A percentile compares a stretch with the other conserved stretches of the same genome.
phyloP scores from a whole-genome alignment of 768 basidiomycete genomes.

The Amanita rubescens region DNA sequence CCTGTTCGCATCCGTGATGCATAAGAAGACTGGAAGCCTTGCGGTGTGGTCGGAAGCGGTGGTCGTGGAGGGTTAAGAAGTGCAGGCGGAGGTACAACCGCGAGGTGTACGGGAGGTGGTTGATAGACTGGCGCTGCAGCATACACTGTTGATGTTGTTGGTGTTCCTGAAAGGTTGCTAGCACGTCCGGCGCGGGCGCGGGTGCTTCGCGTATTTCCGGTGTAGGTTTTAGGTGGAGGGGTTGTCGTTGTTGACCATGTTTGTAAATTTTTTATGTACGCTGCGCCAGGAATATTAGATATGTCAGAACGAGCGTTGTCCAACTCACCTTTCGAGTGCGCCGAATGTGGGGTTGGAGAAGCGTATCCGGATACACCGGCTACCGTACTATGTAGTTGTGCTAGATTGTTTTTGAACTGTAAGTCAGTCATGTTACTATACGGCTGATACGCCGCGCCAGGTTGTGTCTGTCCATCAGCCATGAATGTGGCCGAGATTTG shows the following conservation, averaged over 20 bases:
- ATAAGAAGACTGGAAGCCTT: constrained; percentile 79
- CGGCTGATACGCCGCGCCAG: constrained; percentile 18
- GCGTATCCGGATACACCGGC: constrained; percentile 31
- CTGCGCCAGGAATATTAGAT: constrained; percentile 20
- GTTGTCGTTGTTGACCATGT: constrained; percentile 60
- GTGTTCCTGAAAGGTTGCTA: constrained; percentile 32
- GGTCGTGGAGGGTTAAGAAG: constrained; percentile 45
- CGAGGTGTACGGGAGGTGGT: constrained; percentile 23
- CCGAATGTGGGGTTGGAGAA: constrained; percentile 30
- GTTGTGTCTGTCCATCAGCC: constrained; percentile 20
- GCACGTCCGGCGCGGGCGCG: constrained; percentile 35
- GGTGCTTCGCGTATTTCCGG: constrained; percentile 31
- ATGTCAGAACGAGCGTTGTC: constrained; percentile 1
- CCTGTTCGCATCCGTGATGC: constrained; percentile 89
- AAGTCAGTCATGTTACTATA: constrained; percentile 48
- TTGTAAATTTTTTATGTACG: constrained; percentile 63
- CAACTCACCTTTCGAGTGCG: constrained; percentile 28
- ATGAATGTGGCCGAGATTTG: constrained; percentile 11
- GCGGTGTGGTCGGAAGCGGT: constrained; percentile 52
- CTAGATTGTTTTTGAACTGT: constrained; percentile 58
- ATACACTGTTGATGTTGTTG: constrained; percentile 16
- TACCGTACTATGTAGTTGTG: constrained; percentile 34
- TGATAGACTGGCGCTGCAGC: constrained; percentile 30
- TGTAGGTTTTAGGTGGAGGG: constrained; percentile 38
- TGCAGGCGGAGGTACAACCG: constrained; percentile 22